Evolutionary conservation across 257 asterid genomes (phyloP).

Genomic region (Henckelia pumila): DNA sequence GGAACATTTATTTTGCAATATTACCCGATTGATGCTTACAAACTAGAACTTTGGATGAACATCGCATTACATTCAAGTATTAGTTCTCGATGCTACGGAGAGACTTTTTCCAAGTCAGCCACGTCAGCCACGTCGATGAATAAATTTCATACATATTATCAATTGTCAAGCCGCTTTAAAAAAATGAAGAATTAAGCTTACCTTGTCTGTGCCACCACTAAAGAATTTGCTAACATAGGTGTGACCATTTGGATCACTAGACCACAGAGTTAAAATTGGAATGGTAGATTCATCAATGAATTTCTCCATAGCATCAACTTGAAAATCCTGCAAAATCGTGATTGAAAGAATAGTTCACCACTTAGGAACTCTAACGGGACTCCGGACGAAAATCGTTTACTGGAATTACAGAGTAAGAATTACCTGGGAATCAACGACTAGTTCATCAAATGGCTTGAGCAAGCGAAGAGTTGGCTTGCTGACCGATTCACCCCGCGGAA

Average conservation of each 20-base stretch:
- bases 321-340: slow-evolving; percentile 55
- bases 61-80: slow-evolving; percentile 2
- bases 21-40: not conserved
- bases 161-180: no score
- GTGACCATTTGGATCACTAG: slow-evolving; percentile 49
- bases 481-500: slow-evolving; percentile 64
- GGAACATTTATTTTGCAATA: not conserved
- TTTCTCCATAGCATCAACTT: slow-evolving; percentile 56
- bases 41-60: not conserved
- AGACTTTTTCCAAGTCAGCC: not conserved
- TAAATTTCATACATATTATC: not conserved
- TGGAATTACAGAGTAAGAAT: not conserved
- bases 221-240: slow-evolving; percentile 61
- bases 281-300: slow-evolving; percentile 49
- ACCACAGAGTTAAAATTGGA: slow-evolving; percentile 62
- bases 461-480: slow-evolving; percentile 70
- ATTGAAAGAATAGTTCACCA: not conserved
- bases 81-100: not conserved
- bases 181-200: slow-evolving; percentile 22
- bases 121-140: not conserved
- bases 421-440: slow-evolving; percentile 66
- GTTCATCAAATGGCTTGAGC: slow-evolving; percentile 83
- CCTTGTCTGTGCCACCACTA: slow-evolving; percentile 48
- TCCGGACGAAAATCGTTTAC: not conserved
- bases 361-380: not conserved